Conservation (phyloP, 176 grass and related monocot species). For the Rhynchospora tenuis region DNA sequence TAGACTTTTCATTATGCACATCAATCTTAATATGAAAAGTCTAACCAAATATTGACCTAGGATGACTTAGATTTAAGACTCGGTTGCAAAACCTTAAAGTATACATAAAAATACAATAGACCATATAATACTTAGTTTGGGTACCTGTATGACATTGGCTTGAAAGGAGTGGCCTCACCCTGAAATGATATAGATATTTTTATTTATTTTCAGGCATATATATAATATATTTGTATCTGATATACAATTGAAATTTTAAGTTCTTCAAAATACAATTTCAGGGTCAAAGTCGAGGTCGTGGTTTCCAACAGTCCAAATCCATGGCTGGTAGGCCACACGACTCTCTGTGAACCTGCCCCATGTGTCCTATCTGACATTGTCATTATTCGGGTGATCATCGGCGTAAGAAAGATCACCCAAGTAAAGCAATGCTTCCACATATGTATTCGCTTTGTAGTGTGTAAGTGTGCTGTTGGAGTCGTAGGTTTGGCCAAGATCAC, state of each 20-base stretch:
- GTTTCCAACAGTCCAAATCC: constrained; percentile 69
- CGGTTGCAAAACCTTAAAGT: no score
- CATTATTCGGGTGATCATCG: constrained; percentile 43
- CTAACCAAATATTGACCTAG: no score
- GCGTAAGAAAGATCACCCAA: constrained; percentile 64
- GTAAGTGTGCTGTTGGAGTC: constrained; percentile 56
- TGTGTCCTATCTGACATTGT: constrained; percentile 62
- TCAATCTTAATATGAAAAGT: no score
- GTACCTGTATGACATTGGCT: constrained; percentile 37
- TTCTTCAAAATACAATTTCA: constrained; percentile 42
- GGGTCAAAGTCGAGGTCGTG: constrained; percentile 60
- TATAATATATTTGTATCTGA: no score
- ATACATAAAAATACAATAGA: no score
- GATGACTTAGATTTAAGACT: no score
- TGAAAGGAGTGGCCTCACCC: constrained; percentile 53
- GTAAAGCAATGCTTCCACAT: constrained; percentile 37
- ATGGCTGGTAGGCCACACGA: constrained; percentile 54
- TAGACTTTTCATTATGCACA: no score
- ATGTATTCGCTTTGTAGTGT: constrained; percentile 37
- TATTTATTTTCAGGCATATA: background rate
- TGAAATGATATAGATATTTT: background rate
- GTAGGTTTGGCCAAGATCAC: constrained; percentile 62
- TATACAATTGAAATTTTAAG: no score
- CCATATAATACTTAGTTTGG: constrained; percentile 38
- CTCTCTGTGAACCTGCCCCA: constrained; percentile 61